These are phyloP conservation scores for Fusarium haematococcum DNA, from an alignment of 2,329 filamentous ascomycete genomes.

Conservation along the genomic window DNA sequence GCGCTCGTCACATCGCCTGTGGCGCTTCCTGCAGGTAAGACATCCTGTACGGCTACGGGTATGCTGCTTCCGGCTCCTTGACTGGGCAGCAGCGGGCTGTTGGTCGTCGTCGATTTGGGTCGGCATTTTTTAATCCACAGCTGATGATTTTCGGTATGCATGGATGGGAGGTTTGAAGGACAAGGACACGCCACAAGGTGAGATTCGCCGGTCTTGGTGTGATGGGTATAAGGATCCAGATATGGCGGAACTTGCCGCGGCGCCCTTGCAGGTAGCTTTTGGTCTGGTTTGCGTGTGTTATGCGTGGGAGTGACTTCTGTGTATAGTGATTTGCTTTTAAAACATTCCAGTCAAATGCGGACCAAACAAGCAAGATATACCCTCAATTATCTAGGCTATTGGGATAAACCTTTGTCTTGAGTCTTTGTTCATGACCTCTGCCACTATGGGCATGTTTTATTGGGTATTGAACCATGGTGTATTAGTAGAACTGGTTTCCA, in stretches of 20 bases:
- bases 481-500: background rate
- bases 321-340: background rate
- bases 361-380: background rate
- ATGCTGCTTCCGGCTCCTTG: conserved; percentile 13
- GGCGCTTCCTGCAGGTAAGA: conserved; percentile 37
- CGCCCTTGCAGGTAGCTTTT: background rate
- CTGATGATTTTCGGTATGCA: background rate
- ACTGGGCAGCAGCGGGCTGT: background rate
- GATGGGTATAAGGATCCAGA: background rate
- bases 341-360: background rate
- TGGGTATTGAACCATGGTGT: background rate
- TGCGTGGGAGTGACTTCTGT: background rate
- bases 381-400: background rate
- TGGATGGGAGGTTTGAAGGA: background rate
- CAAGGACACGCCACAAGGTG: background rate
- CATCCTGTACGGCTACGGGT: conserved; percentile 38
- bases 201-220: background rate
- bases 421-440: background rate
- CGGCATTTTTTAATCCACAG: background rate
- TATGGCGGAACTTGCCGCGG: background rate
- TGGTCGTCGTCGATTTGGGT: background rate
- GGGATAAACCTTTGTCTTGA: background rate
- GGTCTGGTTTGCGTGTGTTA: background rate
- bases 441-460: background rate
- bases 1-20: conserved; percentile 34